These are phyloP conservation scores for Sphagnurus paluster DNA, from an alignment of 1,284 basidiomycete genomes.

Conservation along the genomic window DNA sequence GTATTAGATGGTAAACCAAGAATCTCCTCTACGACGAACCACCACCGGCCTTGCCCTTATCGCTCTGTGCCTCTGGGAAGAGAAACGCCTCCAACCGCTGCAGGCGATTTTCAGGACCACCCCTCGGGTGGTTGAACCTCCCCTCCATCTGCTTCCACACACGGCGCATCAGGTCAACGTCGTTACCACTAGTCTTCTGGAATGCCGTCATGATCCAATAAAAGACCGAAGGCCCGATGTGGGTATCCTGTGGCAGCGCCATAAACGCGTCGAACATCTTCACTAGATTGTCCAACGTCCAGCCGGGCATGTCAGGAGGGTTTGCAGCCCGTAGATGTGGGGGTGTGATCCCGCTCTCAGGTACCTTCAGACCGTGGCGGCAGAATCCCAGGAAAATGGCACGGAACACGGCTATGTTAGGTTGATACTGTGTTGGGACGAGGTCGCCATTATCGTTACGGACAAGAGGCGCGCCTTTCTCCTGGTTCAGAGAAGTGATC, in stretches of 20 bases:
- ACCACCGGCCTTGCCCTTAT: neutral
- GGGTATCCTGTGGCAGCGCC: conserved; percentile 41
- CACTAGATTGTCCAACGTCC: conserved; percentile 58
- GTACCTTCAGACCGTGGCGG: conserved; percentile 45
- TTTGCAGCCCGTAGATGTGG: conserved; percentile 6
- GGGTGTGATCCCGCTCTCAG: neutral
- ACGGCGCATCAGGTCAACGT: conserved; percentile 45
- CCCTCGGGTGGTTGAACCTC: conserved; percentile 48
- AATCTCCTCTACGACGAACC: neutral
- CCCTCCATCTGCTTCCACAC: conserved; percentile 57
- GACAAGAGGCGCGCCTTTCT: conserved; percentile 30
- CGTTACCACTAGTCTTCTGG: conserved; percentile 51
- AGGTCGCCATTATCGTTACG: conserved; percentile 26
- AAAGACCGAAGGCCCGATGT: conserved; percentile 46
- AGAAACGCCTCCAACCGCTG: conserved; percentile 36
- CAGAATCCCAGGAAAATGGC: conserved; percentile 79
- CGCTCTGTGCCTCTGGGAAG: conserved; percentile 26
- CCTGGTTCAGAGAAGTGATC: conserved; percentile 49
- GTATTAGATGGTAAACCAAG: neutral
- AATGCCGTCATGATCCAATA: conserved; percentile 70
- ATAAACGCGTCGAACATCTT: conserved; percentile 61
- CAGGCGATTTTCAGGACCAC: conserved; percentile 46
- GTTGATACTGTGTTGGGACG: conserved; percentile 35
- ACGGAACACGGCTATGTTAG: conserved; percentile 60
- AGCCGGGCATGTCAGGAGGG: conserved; percentile 28